Conservation (phyloP, 306 rosid species). For the Trifolium fragiferum region DNA sequence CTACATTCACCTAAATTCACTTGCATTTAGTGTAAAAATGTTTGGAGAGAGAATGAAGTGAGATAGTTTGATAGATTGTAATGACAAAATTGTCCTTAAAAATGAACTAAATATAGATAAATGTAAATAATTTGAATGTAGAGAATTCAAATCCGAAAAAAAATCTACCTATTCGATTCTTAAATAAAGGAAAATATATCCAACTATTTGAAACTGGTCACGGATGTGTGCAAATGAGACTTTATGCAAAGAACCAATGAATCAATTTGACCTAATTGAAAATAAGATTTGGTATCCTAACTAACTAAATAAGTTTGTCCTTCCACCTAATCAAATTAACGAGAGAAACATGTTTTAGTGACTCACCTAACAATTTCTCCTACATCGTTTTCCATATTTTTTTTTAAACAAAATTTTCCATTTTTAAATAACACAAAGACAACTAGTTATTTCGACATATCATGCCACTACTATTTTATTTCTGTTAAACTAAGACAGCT, state of each 20-base stretch:
- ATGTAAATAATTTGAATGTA: no score
- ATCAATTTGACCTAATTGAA: slow-evolving; percentile 16
- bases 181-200: no score
- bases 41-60: no score
- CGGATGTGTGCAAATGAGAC: not conserved
- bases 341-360: not conserved
- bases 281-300: slow-evolving; percentile 5
- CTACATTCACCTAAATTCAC: no score
- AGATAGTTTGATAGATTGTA: no score
- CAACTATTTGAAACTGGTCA: not conserved
- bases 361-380: no score
- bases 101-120: no score
- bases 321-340: not conserved
- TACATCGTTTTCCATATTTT: not conserved
- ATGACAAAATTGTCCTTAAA: no score
- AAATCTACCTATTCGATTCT: no score
- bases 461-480: not conserved
- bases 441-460: not conserved
- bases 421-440: not conserved
- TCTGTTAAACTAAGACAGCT: not conserved
- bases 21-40: no score
- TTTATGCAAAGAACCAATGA: not conserved
- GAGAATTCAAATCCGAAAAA: no score
- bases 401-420: not conserved
- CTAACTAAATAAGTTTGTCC: not conserved